Evolutionary conservation across 1,284 basidiomycete species (phyloP), one percentile per base, ranked within the genome.

Genomic region (Pterula multifida): DNA sequence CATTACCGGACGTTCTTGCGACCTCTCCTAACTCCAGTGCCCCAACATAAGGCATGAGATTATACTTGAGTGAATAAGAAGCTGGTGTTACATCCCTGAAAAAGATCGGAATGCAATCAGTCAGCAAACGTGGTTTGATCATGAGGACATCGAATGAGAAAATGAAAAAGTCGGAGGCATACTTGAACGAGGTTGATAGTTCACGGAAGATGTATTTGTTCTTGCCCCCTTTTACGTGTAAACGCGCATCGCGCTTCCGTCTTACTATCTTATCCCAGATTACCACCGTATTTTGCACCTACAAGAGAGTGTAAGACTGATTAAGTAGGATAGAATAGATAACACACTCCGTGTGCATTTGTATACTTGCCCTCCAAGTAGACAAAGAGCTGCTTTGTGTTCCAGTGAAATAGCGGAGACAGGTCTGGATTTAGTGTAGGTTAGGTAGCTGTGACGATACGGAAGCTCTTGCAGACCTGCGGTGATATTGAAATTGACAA

Each of bases 241-340:
- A 68, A 46, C 76, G 65, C 0, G 87, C 86, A 55, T 92, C 85
- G 57, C 83, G 77, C 59, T 85, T 84, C 50, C 76, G 73, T 17
- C 81, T 78, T 32, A 95, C 73, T 60, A 95, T 94, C 15, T 85
- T 79, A 66, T 95, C 92, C 91, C 92, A 95, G 22, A 95, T 73
- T 26, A 94, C 89, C 1, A 92, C 85, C 42, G 86, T 75, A 62
- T 93, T 94, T 54, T 79, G 72, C 1, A 81, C 75, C 85, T 91
- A 60, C 39, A 52, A 52, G 53, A 24, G 17, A 49, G 32, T 21
- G 36, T 3, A 24, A 49, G 28, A 12, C 24, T 45, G 24, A 49
- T 45, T 53, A 6, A 19, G 12, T 26, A 9, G 46, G 48, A 47
- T 26, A 44, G 26, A 49, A 48, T 26, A 23, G 12, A 28, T 25